Conservation (phyloP, 2,329 filamentous ascomycete genomes). For the Colletotrichum filicis region DNA sequence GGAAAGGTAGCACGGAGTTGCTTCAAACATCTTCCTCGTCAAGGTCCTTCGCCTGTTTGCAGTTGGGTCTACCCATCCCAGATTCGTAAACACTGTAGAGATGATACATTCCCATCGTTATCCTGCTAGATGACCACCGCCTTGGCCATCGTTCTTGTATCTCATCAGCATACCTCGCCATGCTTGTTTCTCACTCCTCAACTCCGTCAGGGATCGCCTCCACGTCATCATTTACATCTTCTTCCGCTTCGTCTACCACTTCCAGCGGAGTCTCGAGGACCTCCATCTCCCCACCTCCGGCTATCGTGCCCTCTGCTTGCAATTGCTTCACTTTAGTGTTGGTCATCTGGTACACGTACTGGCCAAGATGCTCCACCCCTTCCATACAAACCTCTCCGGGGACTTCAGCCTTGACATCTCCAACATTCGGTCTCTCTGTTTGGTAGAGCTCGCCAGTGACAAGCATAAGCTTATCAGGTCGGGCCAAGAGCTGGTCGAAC, state of each 20-base stretch:
- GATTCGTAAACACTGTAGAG: background rate
- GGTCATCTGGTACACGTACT: slow-evolving; percentile 98
- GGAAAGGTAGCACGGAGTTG: background rate
- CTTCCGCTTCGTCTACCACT: slow-evolving; percentile 38
- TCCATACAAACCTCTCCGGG: slow-evolving; percentile 80
- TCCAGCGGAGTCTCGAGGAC: slow-evolving; percentile 41
- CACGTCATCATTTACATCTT: slow-evolving; percentile 37
- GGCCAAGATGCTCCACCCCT: slow-evolving; percentile 90
- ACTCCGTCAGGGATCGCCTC: slow-evolving; percentile 43
- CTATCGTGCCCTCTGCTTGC: slow-evolving; percentile 46
- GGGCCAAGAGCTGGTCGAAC: slow-evolving; percentile 80
- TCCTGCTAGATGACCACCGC: background rate
- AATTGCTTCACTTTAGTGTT: slow-evolving; percentile 67
- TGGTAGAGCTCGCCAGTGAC: slow-evolving; percentile 90
- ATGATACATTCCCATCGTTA: background rate
- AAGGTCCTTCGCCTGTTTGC: background rate
- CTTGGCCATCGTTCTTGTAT: background rate
- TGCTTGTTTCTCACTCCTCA: slow-evolving; percentile 40
- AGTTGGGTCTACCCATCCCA: background rate
- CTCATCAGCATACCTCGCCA: background rate
- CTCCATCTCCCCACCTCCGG: slow-evolving; percentile 39
- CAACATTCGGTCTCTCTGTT: slow-evolving; percentile 62
- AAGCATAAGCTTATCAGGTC: slow-evolving; percentile 84
- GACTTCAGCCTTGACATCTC: slow-evolving; percentile 60
- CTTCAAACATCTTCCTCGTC: background rate